phyloP scores from a whole-genome alignment of 2,329 filamentous ascomycete species.

The Exophiala calicioides region DNA sequence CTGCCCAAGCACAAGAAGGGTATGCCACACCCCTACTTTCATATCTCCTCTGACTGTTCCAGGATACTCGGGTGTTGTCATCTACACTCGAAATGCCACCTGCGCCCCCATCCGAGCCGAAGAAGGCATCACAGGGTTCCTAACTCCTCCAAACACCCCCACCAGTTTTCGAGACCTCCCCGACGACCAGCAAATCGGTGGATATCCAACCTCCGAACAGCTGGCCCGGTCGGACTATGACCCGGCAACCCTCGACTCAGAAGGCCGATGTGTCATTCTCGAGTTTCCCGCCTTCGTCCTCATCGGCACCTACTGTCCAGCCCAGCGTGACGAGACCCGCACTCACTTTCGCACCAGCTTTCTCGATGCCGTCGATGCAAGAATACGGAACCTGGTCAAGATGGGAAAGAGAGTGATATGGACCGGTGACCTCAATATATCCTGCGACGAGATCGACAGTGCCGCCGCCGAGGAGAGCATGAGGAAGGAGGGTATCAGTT shows the following conservation, averaged over 20 bases:
- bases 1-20: slow-evolving; percentile 92
- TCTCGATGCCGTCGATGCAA: slow-evolving; percentile 74
- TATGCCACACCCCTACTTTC: slow-evolving; percentile 36
- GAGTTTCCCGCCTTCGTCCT: slow-evolving; percentile 96
- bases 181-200: slow-evolving; percentile 75
- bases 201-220: slow-evolving; percentile 74
- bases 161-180: slow-evolving; percentile 75
- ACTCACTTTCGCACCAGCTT: slow-evolving; percentile 82
- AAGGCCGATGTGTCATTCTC: slow-evolving; percentile 86
- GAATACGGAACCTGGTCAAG: slow-evolving; percentile 78
- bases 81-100: slow-evolving; percentile 85
- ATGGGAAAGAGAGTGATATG: slow-evolving; percentile 83
- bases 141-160: slow-evolving; percentile 71
- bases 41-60: slow-evolving; percentile 14
- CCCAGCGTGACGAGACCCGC: slow-evolving; percentile 79
- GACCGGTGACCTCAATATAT: slow-evolving; percentile 86
- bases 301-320: slow-evolving; percentile 88
- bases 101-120: slow-evolving; percentile 88
- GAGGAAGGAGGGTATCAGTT: slow-evolving; percentile 66
- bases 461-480: slow-evolving; percentile 72
- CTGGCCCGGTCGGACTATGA: slow-evolving; percentile 64
- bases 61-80: slow-evolving; percentile 95
- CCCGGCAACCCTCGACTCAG: slow-evolving; percentile 74
- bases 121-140: slow-evolving; percentile 84
- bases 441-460: slow-evolving; percentile 68